These are phyloP conservation scores for Herpetomonas tarakana DNA, from an alignment of 208 protist species.

Conservation along the genomic window DNA sequence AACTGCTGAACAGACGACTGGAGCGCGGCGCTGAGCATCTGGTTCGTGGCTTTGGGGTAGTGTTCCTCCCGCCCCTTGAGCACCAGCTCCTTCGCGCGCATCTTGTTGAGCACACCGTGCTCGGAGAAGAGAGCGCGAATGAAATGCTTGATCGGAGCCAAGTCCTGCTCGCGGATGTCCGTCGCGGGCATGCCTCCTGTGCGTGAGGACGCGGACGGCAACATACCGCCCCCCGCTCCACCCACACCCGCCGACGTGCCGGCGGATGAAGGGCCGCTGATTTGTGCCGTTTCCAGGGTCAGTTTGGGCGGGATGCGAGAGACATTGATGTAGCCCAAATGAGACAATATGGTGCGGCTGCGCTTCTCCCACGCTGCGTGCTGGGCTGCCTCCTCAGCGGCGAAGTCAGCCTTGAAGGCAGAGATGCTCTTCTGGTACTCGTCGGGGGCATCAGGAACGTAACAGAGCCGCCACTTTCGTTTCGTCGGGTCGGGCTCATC, in stretches of 20 bases:
- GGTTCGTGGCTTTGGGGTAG: slow-evolving; percentile 68
- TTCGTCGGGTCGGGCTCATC: slow-evolving; percentile 40
- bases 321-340: slow-evolving; percentile 47
- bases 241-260: background rate
- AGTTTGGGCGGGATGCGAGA: slow-evolving; percentile 31
- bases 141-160: slow-evolving; percentile 53
- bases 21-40: slow-evolving; percentile 71
- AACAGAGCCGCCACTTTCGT: slow-evolving; percentile 66
- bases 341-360: slow-evolving; percentile 24
- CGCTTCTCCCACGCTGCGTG: slow-evolving; percentile 47
- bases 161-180: slow-evolving; percentile 32
- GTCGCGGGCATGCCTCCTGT: background rate
- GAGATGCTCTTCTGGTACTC: slow-evolving; percentile 9
- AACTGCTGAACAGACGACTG: slow-evolving; percentile 73
- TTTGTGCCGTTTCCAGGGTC: slow-evolving; percentile 11
- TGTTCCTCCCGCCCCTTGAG: slow-evolving; percentile 50
- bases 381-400: slow-evolving; percentile 46
- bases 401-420: slow-evolving; percentile 28
- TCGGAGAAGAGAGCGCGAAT: slow-evolving; percentile 74
- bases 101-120: slow-evolving; percentile 82
- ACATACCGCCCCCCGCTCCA: background rate
- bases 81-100: slow-evolving; percentile 77
- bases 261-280: background rate
- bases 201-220: no score
- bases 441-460: slow-evolving; percentile 31